phyloP scores from a whole-genome alignment of 2,329 filamentous ascomycete species.

The Apiospora sp. region DNA sequence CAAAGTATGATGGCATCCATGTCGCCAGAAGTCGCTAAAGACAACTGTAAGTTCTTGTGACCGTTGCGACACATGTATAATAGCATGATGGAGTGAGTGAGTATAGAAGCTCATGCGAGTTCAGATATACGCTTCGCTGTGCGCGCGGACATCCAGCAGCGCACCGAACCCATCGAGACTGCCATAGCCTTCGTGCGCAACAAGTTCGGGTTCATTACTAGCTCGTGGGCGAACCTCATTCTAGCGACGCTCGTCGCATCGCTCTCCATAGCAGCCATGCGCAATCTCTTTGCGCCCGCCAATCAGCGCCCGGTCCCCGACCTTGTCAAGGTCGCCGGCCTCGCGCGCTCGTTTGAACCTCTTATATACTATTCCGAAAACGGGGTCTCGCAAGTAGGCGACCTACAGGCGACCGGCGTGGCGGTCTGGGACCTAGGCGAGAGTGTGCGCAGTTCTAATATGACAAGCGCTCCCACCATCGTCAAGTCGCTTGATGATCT shows the following conservation, averaged over 20 bases:
- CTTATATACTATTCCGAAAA: conserved; percentile 95
- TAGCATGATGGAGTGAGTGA: background rate
- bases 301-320: conserved; percentile 76
- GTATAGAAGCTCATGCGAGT: conserved; percentile 31
- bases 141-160: conserved; percentile 86
- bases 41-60: conserved; percentile 58
- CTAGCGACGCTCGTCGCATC: conserved; percentile 68
- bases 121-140: conserved; percentile 88
- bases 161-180: conserved; percentile 83
- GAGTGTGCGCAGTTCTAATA: conserved; percentile 86
- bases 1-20: conserved; percentile 41
- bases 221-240: conserved; percentile 73
- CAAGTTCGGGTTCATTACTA: conserved; percentile 67
- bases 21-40: conserved; percentile 44
- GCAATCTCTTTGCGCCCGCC: conserved; percentile 74
- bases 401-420: conserved; percentile 88
- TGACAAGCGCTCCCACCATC: conserved; percentile 88
- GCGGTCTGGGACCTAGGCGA: conserved; percentile 96
- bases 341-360: conserved; percentile 92
- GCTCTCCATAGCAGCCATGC: conserved; percentile 70
- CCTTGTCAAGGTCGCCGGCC: conserved; percentile 86
- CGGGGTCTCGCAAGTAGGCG: conserved; percentile 83
- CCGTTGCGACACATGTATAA: background rate
- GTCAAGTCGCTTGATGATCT: conserved; percentile 85
- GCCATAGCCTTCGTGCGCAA: conserved; percentile 69